Conservation (phyloP, 352 stramenopile species). For the Paralagenidium karlingii region DNA sequence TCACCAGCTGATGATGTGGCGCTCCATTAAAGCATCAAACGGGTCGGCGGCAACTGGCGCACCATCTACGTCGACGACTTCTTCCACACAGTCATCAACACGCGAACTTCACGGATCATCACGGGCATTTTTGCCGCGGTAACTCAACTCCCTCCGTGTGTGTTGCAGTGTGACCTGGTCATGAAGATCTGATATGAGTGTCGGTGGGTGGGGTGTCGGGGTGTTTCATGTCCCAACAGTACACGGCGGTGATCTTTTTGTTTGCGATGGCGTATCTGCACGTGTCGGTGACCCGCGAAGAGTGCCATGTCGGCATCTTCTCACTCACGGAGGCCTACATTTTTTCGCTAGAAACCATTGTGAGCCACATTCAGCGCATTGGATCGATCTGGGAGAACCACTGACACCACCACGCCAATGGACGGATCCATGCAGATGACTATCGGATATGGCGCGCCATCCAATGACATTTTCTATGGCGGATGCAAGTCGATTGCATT, state of each 20-base stretch:
- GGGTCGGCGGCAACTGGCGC: slow-evolving; percentile 65
- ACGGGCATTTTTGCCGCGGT: slow-evolving; percentile 65
- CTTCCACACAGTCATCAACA: slow-evolving; percentile 84
- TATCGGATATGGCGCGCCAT: slow-evolving; percentile 75
- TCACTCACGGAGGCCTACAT: slow-evolving; percentile 77
- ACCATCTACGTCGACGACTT: slow-evolving; percentile 76
- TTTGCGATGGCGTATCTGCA: slow-evolving; percentile 67
- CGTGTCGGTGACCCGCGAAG: slow-evolving; percentile 37
- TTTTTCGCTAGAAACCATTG: slow-evolving; percentile 81
- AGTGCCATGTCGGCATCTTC: slow-evolving; percentile 60
- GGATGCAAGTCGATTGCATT: slow-evolving; percentile 68
- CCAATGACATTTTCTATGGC: slow-evolving; percentile 84
- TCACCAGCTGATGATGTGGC: slow-evolving; percentile 2
- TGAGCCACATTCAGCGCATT: slow-evolving; percentile 18
- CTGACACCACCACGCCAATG: background rate
- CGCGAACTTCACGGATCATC: slow-evolving; percentile 65
- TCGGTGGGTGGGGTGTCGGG: background rate
- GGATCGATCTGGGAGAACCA: no score
- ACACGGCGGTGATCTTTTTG: slow-evolving; percentile 68
- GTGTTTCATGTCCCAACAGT: slow-evolving; percentile 18
- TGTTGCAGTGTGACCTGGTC: background rate
- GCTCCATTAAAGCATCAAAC: slow-evolving; percentile 38
- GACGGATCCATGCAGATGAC: slow-evolving; percentile 44
- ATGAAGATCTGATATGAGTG: background rate
- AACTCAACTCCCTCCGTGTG: slow-evolving; percentile 5